Conservation (phyloP, 1,284 basidiomycete species). For the Peniophora sp. region DNA sequence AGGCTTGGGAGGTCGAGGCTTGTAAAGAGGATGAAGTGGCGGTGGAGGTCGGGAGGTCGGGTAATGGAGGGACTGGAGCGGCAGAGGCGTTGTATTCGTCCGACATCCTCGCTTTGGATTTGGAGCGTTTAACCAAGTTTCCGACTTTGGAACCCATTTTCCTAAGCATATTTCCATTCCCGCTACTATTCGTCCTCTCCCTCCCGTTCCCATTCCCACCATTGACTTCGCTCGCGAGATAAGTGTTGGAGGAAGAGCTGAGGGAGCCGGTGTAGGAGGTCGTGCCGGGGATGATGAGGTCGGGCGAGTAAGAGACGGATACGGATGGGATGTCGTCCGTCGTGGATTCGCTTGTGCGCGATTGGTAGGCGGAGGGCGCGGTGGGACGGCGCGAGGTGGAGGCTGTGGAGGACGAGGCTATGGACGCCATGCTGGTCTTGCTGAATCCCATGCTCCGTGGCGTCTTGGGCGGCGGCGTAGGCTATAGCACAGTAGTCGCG, state of each 20-base stretch:
- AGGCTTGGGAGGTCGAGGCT: constrained; percentile 13
- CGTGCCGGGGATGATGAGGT: no score
- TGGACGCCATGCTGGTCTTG: no score
- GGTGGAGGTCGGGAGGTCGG: constrained; percentile 15
- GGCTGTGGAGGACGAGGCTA: no score
- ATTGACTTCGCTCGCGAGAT: no score
- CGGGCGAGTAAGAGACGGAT: neutral
- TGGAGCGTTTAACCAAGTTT: constrained; percentile 22
- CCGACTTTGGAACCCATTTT: constrained; percentile 30
- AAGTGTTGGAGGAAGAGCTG: no score
- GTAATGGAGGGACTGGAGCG: constrained; percentile 16
- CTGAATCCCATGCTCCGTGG: constrained; percentile 7
- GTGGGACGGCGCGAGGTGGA: no score
- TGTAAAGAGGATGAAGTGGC: constrained; percentile 16
- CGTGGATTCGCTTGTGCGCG: no score
- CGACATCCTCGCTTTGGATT: constrained; percentile 22
- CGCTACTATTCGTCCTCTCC: constrained; percentile 15
- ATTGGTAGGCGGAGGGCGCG: no score
- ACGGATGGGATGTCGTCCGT: no score
- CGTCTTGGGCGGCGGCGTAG: constrained; percentile 10
- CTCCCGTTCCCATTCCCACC: no score
- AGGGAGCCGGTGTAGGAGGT: no score
- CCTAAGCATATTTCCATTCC: constrained; percentile 21
- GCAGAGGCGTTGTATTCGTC: constrained; percentile 10
- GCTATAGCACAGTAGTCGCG: constrained; percentile 3